These are phyloP conservation scores for Acidiella bohemica DNA, from an alignment of 495 filamentous ascomycete genomes.

Conservation along the genomic window DNA sequence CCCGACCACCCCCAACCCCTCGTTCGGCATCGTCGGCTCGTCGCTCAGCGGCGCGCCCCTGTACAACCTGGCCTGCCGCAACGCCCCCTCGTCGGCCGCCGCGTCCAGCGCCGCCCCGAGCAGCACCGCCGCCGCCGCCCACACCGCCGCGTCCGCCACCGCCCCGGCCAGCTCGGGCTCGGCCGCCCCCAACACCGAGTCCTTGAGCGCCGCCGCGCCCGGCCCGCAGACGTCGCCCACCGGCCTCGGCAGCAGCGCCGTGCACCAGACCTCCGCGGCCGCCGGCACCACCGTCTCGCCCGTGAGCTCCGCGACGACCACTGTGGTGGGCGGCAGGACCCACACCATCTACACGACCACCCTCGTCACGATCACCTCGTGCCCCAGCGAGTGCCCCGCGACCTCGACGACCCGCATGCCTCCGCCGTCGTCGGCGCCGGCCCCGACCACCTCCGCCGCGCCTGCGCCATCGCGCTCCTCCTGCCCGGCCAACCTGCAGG, in stretches of 20 bases:
- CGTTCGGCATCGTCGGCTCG: conserved; percentile 51
- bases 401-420: not conserved
- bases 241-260: not conserved
- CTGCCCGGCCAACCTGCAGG: conserved; percentile 40
- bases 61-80: conserved; percentile 24
- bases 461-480: not conserved
- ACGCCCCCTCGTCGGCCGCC: not conserved
- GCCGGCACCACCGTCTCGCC: not conserved
- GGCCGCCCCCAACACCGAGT: conserved; percentile 8
- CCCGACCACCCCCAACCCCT: conserved; percentile 44
- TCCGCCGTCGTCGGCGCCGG: not conserved
- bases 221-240: conserved; percentile 6
- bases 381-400: not conserved
- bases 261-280: not conserved
- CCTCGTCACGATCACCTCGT: conserved; percentile 3
- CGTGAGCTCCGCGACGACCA: not conserved
- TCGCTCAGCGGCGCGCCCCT: conserved; percentile 31
- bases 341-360: not conserved
- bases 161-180: conserved; percentile 5
- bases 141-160: conserved; percentile 5
- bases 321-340: not conserved
- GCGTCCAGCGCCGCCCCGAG: not conserved
- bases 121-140: not conserved
- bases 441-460: not conserved
- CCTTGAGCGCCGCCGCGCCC: not conserved